Percentiles rank a stretch among this genome's conserved stretches.
Conservation (phyloP, 805 yeast genomes). For the Ogataea dorogensis region DNA sequence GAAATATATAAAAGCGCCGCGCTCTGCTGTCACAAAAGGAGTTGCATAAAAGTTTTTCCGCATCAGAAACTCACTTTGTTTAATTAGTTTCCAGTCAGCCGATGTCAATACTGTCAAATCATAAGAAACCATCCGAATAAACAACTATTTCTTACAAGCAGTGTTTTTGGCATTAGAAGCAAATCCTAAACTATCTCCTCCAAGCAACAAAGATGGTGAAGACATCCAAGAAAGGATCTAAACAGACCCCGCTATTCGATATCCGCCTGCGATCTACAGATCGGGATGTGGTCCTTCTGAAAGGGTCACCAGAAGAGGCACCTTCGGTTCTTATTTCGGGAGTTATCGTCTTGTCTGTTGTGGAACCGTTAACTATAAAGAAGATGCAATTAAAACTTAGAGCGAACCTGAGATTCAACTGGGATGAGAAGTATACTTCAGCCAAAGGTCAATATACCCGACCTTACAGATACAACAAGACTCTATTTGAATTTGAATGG, state of each 20-base stretch:
- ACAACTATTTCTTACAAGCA: not conserved
- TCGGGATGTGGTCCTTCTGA: conserved; percentile 74
- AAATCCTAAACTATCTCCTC: too few species aligned
- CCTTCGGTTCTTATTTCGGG: conserved; percentile 76
- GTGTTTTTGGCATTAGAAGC: too few species aligned
- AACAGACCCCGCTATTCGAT: conserved; percentile 38
- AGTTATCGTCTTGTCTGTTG: conserved; percentile 67
- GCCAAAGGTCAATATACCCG: conserved; percentile 43
- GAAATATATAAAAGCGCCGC: too few species aligned
- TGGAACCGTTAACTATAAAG: conserved; percentile 71
- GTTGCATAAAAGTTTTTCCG: conserved; percentile 14
- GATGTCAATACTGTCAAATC: not conserved
- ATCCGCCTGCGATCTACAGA: conserved; percentile 64
- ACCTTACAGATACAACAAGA: conserved; percentile 54
- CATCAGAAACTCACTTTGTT: not conserved
- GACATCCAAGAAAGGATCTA: conserved; percentile 22
- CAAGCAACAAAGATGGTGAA: conserved; percentile 16
- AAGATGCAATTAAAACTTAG: conserved; percentile 61
- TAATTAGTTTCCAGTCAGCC: not conserved
- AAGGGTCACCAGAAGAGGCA: conserved; percentile 78
- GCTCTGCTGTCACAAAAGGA: conserved; percentile 4
- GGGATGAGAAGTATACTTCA: conserved; percentile 54
- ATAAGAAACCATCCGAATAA: not conserved
- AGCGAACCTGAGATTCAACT: conserved; percentile 64
- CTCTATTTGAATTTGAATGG: conserved; percentile 77